Evolutionary conservation across 129 eudicot species (phyloP).

Genomic region (Helianthus tuberosus): DNA sequence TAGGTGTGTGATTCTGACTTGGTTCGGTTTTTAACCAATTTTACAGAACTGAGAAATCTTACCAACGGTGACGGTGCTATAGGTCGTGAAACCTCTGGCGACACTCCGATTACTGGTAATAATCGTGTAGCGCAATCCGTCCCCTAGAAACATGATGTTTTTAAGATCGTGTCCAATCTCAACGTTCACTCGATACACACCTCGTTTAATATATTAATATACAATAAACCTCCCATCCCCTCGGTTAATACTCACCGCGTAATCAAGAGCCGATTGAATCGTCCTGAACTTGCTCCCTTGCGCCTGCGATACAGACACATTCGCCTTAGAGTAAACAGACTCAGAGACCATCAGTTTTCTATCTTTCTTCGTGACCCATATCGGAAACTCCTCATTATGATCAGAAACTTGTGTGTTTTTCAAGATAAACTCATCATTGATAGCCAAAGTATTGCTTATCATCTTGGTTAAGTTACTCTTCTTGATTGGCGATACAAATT

Average conservation of each 20-base stretch:
- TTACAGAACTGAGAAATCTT: conserved; percentile 1
- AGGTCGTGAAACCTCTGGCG: conserved; percentile 48
- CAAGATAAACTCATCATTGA: conserved; percentile 43
- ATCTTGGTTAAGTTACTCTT: conserved; percentile 53
- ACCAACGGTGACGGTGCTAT: conserved; percentile 58
- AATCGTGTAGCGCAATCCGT: conserved; percentile 45
- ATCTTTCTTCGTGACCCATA: conserved; percentile 41
- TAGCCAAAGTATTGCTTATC: conserved; percentile 49
- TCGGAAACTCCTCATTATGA: conserved; percentile 36
- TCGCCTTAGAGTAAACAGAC: conserved; percentile 33
- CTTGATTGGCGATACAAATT: conserved; percentile 42
- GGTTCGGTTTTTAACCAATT: too few relatives aligned
- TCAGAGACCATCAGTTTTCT: conserved; percentile 39
- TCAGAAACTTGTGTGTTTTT: conserved; percentile 24
- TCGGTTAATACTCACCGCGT: conserved; percentile 39
- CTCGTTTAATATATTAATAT: conserved; percentile 38
- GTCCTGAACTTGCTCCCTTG: conserved; percentile 45
- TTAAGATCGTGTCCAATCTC: conserved; percentile 36
- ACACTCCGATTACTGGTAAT: conserved; percentile 54
- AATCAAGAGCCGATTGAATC: conserved; percentile 49
- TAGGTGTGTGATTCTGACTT: too few relatives aligned
- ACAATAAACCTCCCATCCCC: conserved; percentile 43
- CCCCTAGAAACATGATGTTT: conserved; percentile 59
- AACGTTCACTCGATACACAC: conserved; percentile 50
- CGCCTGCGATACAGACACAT: conserved; percentile 52